A percentile compares a stretch with the other conserved stretches of the same genome.
Conservation (phyloP, 2,329 filamentous ascomycete species). For the Penicillium oxalicum region DNA sequence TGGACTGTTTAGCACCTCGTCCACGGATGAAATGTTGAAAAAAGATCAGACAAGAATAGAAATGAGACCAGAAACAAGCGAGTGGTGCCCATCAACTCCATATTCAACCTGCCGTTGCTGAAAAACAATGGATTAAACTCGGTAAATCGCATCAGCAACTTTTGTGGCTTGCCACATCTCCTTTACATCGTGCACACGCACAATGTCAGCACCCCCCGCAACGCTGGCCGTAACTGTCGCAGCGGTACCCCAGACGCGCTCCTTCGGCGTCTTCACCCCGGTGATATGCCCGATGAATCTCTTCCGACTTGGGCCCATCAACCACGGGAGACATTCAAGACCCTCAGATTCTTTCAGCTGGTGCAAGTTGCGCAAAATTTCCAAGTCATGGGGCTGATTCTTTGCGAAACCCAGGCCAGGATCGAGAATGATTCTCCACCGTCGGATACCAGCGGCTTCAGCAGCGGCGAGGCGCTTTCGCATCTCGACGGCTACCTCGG, state of each 20-base stretch:
- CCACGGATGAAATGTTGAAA: too few species aligned
- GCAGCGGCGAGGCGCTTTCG: constrained; percentile 65
- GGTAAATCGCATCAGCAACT: constrained; percentile 92
- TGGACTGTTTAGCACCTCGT: too few species aligned
- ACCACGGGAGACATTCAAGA: constrained; percentile 67
- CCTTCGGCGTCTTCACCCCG: constrained; percentile 62
- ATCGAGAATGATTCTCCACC: constrained; percentile 93
- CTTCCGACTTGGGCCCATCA: constrained; percentile 85
- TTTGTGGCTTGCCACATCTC: constrained; percentile 80
- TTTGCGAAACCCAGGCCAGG: constrained; percentile 95
- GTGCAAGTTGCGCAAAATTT: constrained; percentile 63
- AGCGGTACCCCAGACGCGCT: constrained; percentile 79
- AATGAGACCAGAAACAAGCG: too few species aligned
- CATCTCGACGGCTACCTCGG: constrained; percentile 63
- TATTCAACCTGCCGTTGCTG: too few species aligned
- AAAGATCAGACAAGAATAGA: too few species aligned
- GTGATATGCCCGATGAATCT: constrained; percentile 80
- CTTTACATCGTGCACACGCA: constrained; percentile 82
- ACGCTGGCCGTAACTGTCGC: constrained; percentile 81
- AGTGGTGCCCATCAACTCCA: too few species aligned
- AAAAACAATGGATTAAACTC: constrained; percentile 28
- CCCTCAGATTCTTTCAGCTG: constrained; percentile 49
- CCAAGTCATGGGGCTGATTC: constrained; percentile 70
- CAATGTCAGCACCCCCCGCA: constrained; percentile 80
- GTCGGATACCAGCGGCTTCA: constrained; percentile 72